Evolutionary conservation across 805 yeast species (phyloP).

Genomic region (Debaryomyces hansenii): DNA sequence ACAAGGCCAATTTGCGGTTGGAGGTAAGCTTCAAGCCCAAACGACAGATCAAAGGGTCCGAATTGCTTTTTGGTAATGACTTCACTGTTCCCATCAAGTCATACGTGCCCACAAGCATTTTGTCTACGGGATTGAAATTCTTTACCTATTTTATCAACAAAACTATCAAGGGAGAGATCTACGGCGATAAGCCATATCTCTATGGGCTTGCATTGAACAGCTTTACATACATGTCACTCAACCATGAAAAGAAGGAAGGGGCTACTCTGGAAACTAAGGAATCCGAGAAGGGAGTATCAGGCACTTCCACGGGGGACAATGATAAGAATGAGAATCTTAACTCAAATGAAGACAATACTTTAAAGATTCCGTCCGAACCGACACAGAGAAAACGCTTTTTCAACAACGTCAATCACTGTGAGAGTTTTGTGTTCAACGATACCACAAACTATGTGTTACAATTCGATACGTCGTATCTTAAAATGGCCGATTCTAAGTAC

Average conservation of each 20-base stretch:
- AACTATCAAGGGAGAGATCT: constrained; percentile 63
- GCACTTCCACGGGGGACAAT: background rate
- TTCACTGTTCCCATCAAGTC: constrained; percentile 59
- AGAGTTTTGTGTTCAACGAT: constrained; percentile 39
- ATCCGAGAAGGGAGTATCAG: constrained; percentile 3
- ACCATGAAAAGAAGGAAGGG: constrained; percentile 11
- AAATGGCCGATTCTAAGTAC: constrained; percentile 50
- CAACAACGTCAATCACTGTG: constrained; percentile 36
- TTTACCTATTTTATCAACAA: constrained; percentile 62
- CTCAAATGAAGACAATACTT: constrained; percentile 16
- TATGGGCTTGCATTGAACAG: constrained; percentile 63
- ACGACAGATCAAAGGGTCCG: constrained; percentile 46
- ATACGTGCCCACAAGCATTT: constrained; percentile 51
- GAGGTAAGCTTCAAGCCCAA: constrained; percentile 44
- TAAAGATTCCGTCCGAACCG: constrained; percentile 32
- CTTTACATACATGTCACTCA: constrained; percentile 46
- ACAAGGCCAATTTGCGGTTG: constrained; percentile 25
- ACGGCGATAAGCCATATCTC: constrained; percentile 58
- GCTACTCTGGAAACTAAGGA: constrained; percentile 4
- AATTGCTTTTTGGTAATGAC: constrained; percentile 70
- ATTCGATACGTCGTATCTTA: constrained; percentile 56
- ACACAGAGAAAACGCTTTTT: constrained; percentile 46
- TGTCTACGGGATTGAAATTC: constrained; percentile 50
- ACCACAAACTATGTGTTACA: constrained; percentile 45
- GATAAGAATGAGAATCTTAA: constrained; percentile 19